Conservation (phyloP, 2,329 filamentous ascomycete genomes). For the Colletotrichum coccodes region DNA sequence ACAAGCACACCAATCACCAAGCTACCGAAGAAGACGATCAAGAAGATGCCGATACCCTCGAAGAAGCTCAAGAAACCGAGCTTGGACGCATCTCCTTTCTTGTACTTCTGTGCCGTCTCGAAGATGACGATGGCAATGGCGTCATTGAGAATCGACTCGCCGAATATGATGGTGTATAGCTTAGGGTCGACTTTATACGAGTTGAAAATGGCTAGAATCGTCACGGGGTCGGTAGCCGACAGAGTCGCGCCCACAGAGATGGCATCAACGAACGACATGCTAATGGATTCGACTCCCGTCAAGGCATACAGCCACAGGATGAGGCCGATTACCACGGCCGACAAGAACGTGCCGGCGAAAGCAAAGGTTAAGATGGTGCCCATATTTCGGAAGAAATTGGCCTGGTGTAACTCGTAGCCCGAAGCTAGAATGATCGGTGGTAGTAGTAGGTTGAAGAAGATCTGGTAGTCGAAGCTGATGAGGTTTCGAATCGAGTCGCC, state of each 20-base stretch:
- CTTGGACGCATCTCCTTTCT: slow-evolving; percentile 75
- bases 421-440: slow-evolving; percentile 97
- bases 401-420: slow-evolving; percentile 96
- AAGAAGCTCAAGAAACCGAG: slow-evolving; percentile 86
- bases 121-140: slow-evolving; percentile 98
- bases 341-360: slow-evolving; percentile 96
- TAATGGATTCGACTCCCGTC: slow-evolving; percentile 85
- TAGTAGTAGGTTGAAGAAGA: slow-evolving; percentile 99
- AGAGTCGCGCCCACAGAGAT: slow-evolving; percentile 96
- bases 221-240: slow-evolving; percentile 96
- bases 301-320: slow-evolving; percentile 91
- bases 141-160: slow-evolving; percentile 97
- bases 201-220: slow-evolving; percentile 98
- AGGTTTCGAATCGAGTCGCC: slow-evolving; percentile 87
- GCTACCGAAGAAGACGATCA: slow-evolving; percentile 95
- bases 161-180: slow-evolving; percentile 98
- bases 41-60: slow-evolving; percentile 92
- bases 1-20: slow-evolving; percentile 88
- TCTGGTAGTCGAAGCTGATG: slow-evolving; percentile 98
- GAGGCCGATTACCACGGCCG: slow-evolving; percentile 90
- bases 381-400: slow-evolving; percentile 99
- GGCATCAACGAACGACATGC: slow-evolving; percentile 92
- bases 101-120: slow-evolving; percentile 95
- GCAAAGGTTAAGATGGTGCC: slow-evolving; percentile 97
- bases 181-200: slow-evolving; percentile 99